A percentile compares a stretch with the other conserved stretches of the same genome.
Evolutionary conservation across 768 basidiomycete species (phyloP).

Genomic region (Russula sp.): DNA sequence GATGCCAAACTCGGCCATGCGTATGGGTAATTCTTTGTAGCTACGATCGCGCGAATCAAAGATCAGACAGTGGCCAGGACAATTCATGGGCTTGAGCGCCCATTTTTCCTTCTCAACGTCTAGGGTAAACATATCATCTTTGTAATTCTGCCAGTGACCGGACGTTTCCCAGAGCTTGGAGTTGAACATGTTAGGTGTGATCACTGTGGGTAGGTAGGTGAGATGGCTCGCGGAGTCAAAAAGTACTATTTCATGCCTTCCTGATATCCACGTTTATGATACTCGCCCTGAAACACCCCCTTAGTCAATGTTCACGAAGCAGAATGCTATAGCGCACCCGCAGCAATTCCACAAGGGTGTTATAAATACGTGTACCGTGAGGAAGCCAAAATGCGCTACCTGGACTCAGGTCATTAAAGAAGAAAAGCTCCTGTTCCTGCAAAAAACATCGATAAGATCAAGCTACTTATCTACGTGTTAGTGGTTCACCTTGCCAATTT

Average conservation of each 20-base stretch:
- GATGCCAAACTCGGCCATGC: slow-evolving; percentile 98
- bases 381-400: slow-evolving; percentile 97
- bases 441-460: slow-evolving; percentile 13
- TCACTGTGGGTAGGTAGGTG: slow-evolving; percentile 48
- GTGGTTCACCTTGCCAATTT: slow-evolving; percentile 71
- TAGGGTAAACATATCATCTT: slow-evolving; percentile 94
- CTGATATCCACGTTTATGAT: slow-evolving; percentile 91
- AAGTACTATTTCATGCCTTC: slow-evolving; percentile 51
- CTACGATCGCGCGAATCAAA: slow-evolving; percentile 91
- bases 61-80: slow-evolving; percentile 93
- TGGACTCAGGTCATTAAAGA: slow-evolving; percentile 95
- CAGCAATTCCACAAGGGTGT: slow-evolving; percentile 84
- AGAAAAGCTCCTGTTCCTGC: slow-evolving; percentile 94
- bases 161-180: slow-evolving; percentile 96
- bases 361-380: slow-evolving; percentile 95
- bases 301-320: slow-evolving; percentile 6
- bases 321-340: slow-evolving; percentile 45
- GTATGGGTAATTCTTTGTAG: slow-evolving; percentile 92
- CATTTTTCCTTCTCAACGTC: slow-evolving; percentile 95
- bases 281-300: slow-evolving; percentile 55
- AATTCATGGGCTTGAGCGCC: slow-evolving; percentile 99
- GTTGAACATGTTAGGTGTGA: slow-evolving; percentile 97
- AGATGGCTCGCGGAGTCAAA: neutral
- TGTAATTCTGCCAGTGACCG: slow-evolving; percentile 97
- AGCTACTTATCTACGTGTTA: neutral